phyloP scores from a whole-genome alignment of 139 green algal species.

The Yamagishiella unicocca region DNA sequence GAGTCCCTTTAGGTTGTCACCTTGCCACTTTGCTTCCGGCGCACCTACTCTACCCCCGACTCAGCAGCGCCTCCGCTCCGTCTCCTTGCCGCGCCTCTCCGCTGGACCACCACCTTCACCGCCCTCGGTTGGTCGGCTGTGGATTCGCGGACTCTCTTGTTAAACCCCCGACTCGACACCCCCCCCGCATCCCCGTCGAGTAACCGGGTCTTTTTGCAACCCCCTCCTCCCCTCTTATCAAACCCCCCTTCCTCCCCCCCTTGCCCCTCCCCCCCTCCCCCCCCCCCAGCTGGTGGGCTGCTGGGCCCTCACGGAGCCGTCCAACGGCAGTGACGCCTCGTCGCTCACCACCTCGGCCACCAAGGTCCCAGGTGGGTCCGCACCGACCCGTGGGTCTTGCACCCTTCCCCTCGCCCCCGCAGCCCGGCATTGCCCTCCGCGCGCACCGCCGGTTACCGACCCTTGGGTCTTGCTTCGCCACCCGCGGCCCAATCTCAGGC shows the following conservation, averaged over 20 bases:
- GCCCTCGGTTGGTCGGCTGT: no score
- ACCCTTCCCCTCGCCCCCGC: no score
- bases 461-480: neutral
- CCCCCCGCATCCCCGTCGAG: no score
- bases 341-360: slow-evolving; percentile 81
- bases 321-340: slow-evolving; percentile 89
- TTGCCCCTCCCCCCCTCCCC: neutral
- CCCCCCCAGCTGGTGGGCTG: slow-evolving; percentile 68
- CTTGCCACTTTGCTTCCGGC: no score
- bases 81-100: no score
- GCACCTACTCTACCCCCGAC: no score
- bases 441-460: neutral
- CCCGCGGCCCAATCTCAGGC: slow-evolving; percentile 60
- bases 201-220: no score
- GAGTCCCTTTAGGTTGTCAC: no score
- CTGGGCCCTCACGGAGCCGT: slow-evolving; percentile 94
- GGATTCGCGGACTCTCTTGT: no score
- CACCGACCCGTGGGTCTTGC: neutral
- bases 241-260: neutral
- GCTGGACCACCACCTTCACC: no score
- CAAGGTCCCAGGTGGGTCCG: slow-evolving; percentile 62
- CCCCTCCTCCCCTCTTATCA: neutral
- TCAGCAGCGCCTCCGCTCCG: no score
- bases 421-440: neutral
- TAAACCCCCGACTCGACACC: no score